A percentile compares a stretch with the other conserved stretches of the same genome.
Conservation (phyloP, 768 basidiomycete species). For the Amanita inopinata region DNA sequence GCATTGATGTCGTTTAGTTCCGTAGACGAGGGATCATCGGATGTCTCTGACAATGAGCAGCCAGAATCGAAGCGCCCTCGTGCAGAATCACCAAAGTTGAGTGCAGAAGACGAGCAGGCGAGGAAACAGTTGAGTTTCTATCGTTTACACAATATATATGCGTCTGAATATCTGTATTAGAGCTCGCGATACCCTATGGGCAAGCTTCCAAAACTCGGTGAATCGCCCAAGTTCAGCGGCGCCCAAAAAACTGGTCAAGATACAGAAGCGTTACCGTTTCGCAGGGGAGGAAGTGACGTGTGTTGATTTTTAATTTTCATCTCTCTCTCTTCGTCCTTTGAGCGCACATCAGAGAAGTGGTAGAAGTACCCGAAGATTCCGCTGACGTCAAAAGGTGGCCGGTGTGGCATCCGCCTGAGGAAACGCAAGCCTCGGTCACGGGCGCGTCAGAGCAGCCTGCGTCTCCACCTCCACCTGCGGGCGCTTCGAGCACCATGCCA, state of each 20-base stretch:
- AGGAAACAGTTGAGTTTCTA: slow-evolving; percentile 32
- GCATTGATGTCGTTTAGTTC: not conserved
- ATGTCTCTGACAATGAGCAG: slow-evolving; percentile 24
- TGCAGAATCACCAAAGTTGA: slow-evolving; percentile 16
- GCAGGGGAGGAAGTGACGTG: slow-evolving; percentile 72
- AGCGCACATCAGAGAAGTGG: slow-evolving; percentile 47
- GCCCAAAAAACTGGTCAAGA: slow-evolving; percentile 41
- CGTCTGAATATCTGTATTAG: slow-evolving; percentile 24
- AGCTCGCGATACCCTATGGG: slow-evolving; percentile 60
- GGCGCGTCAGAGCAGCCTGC: not conserved
- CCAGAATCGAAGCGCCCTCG: slow-evolving; percentile 26
- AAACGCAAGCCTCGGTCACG: slow-evolving; percentile 4
- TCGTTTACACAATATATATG: not conserved
- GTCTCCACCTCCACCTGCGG: slow-evolving; percentile 10
- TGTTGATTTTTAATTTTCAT: slow-evolving; percentile 20
- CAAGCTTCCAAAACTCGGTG: slow-evolving; percentile 58
- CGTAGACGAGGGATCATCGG: slow-evolving; percentile 28
- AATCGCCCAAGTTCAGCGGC: slow-evolving; percentile 18
- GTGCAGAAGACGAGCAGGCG: slow-evolving; percentile 26
- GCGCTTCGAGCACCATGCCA: slow-evolving; percentile 3
- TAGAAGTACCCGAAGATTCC: slow-evolving; percentile 65
- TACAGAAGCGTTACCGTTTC: slow-evolving; percentile 62
- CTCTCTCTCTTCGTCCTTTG: not conserved
- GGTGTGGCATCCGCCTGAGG: slow-evolving; percentile 26
- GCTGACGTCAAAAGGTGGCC: slow-evolving; percentile 74